A percentile compares a stretch with the other conserved stretches of the same genome.
These are phyloP conservation scores for Malassezia vespertilionis DNA, from an alignment of 1,284 basidiomycete genomes.

Conservation along the genomic window DNA sequence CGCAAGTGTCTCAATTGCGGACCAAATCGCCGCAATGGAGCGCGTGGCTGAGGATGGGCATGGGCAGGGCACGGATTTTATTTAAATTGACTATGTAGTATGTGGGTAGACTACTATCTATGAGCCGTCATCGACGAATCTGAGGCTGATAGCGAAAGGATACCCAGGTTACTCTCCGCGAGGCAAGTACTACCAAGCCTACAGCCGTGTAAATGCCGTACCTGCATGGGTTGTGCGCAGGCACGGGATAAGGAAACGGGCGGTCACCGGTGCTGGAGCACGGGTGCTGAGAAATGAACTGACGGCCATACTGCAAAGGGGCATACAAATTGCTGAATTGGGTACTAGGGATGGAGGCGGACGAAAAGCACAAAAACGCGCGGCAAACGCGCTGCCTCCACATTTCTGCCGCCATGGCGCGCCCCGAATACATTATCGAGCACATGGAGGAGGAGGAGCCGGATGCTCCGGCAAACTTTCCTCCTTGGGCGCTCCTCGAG, in stretches of 20 bases:
- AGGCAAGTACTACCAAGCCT: constrained; percentile 20
- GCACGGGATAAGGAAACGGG: constrained; percentile 19
- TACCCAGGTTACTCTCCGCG: constrained; percentile 14
- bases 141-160: constrained; percentile 22
- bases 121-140: constrained; percentile 20
- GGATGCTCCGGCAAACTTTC: constrained; percentile 32
- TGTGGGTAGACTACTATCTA: constrained; percentile 21
- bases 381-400: not conserved
- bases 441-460: constrained; percentile 47
- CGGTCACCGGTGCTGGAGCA: not conserved
- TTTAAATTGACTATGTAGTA: too few relatives aligned
- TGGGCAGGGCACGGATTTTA: not conserved
- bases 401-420: constrained; percentile 1
- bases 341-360: not conserved
- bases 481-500: constrained; percentile 44
- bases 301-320: too few relatives aligned
- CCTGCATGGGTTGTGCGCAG: constrained; percentile 12
- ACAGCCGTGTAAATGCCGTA: constrained; percentile 15
- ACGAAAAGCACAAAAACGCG: not conserved
- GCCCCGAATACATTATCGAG: constrained; percentile 45
- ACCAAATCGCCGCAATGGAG: constrained; percentile 10
- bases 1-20: not conserved
- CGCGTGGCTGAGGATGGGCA: constrained; percentile 10
- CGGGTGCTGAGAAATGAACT: not conserved
- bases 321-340: not conserved